Base-by-base conservation (phyloP, 2,329 filamentous ascomycete species). In the Fusarium nematophilum region DNA sequence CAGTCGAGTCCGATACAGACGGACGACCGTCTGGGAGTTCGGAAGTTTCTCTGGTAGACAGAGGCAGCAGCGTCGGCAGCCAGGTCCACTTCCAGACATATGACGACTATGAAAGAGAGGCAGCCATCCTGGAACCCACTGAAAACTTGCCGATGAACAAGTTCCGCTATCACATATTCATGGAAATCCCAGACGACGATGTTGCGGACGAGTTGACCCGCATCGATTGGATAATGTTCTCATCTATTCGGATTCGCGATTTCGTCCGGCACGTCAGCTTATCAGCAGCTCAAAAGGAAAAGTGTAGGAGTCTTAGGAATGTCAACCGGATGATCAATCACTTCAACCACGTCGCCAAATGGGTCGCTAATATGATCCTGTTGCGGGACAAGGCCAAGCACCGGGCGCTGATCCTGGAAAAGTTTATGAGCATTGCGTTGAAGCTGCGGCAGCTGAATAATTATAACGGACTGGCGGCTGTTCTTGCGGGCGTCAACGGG, bases 211-310 rank as follows among this genome's bases (percentile, higher is more conserved):
- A 99, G 75, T 84, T 99, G 69, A 98, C 95, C 4, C 85, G 94
- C 57, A 96, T 99, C 50, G 95, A 99, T 76, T 98, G 94, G 94
- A 88, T 96, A 74, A 95, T 98, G 90, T 98, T 97, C 75, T 96
- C 91, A 46, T 93, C 93, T 1, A 97, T 98, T 59, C 88, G 92
- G 21, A 91, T 96, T 50, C 91, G 95, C 54, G 95, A 99, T 75
- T 87, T 98, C 42, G 90, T 98, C 34, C 90, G 95, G 5, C 91
- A 97, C 71, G 93, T 97, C 62, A 95, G 89, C 69, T 79, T 97
- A 39, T 86, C 89, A 0, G 71, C 83, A 1, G 82, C 88, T 36
- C 84, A 90, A 55, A 91, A 91, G 74, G 89, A 91, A 69, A 89
- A 87, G 67, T 92, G 89, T 73, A 89, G 86, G 72, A 90, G 87